Percentiles rank a stretch among this genome's conserved stretches.
These are phyloP conservation scores for Suillus occidentalis DNA, from an alignment of 768 basidiomycete genomes.

Conservation along the genomic window DNA sequence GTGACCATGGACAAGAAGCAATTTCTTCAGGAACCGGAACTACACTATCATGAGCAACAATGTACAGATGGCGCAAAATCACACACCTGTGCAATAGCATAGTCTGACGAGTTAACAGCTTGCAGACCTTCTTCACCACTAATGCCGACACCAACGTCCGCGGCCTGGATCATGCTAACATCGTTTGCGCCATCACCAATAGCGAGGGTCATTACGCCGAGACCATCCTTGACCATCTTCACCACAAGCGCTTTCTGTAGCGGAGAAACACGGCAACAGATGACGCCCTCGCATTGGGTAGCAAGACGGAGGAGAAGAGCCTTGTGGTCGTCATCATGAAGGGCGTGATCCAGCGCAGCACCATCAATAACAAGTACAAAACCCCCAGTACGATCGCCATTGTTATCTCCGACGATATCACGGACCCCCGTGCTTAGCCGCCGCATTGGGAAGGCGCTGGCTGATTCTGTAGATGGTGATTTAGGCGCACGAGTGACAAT, in stretches of 20 bases:
- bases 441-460: conserved; percentile 43
- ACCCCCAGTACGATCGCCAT: conserved; percentile 86
- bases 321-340: conserved; percentile 72
- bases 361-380: conserved; percentile 95
- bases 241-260: conserved; percentile 98
- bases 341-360: conserved; percentile 66
- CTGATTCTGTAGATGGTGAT: conserved; percentile 18
- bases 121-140: conserved; percentile 97
- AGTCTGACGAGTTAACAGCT: conserved; percentile 99
- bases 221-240: conserved; percentile 86
- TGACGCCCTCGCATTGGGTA: conserved; percentile 89
- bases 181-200: conserved; percentile 99
- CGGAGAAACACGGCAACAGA: conserved; percentile 97
- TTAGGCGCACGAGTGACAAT: conserved; percentile 25
- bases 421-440: conserved; percentile 69
- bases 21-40: conserved; percentile 92
- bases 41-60: conserved; percentile 22
- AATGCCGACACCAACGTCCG: conserved; percentile 97
- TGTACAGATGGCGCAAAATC: neutral
- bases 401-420: conserved; percentile 79
- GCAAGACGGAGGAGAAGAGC: conserved; percentile 77
- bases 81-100: conserved; percentile 89
- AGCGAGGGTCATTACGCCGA: conserved; percentile 91
- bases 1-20: conserved; percentile 95
- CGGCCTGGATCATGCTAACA: conserved; percentile 99